Evolutionary conservation across 2,329 filamentous ascomycete genomes (phyloP), one percentile per base, ranked within the genome.

Genomic region (Beauveria sp.): DNA sequence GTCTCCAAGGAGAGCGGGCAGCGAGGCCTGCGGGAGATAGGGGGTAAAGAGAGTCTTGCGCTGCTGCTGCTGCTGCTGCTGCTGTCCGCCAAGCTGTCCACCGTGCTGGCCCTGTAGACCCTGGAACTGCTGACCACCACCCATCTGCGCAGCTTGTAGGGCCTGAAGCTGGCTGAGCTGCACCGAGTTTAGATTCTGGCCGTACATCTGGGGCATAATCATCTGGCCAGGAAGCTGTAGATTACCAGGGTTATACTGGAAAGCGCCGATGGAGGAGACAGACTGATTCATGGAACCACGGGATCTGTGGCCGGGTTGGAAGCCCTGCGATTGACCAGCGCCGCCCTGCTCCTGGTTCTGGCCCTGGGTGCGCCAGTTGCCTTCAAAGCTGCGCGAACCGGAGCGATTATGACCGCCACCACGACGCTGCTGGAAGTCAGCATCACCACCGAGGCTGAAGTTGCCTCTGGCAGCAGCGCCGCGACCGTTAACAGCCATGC

Each of bases 31-130:
- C 18, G 95, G 93, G 56, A 99, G 84, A 71, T 99, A 99, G 65
- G 95, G 95, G 69, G 95, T 98, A 79, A 99, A 99, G 24, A 99
- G 85, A 1, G 95, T 99, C 83, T 99, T 99, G 72, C 95, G 88
- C 79, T 96, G 93, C 73, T 96, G 91, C 71, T 95, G 89, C 65
- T 89, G 87, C 67, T 96, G 91, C 71, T 95, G 83, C 67, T 88
- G 84, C 67, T 54, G 85, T 70, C 81, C 86, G 73, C 78, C 85
- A 73, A 84, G 70, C 66, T 83, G 85, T 46, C 85, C 85, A 58
- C 86, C 87, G 70, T 93, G 90, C 73, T 96, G 90, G 48, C 81
- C 79, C 69, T 84, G 82, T 40, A 88, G 79, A 63, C 85, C 83
- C 71, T 89, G 86, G 69, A 93, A 83, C 66, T 86, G 84, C 72